phyloP scores from a whole-genome alignment of 2,329 filamentous ascomycete genomes.

The Ophiocordyceps camponoti-rufipedis region DNA sequence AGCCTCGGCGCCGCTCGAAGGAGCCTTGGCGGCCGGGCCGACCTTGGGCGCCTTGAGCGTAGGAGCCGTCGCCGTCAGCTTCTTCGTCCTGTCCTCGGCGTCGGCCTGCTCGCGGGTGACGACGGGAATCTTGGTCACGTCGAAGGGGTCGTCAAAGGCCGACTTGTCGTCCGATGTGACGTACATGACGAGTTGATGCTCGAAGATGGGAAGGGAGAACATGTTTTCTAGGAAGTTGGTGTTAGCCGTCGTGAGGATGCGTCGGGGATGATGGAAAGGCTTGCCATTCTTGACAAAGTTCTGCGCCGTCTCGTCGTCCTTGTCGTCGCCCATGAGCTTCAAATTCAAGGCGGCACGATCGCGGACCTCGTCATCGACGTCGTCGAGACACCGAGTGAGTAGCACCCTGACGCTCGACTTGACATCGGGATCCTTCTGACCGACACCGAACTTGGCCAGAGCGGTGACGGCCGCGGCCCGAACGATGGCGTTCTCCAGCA shows the following conservation, averaged over 20 bases:
- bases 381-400: constrained; percentile 82
- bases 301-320: constrained; percentile 64
- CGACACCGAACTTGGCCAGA: constrained; percentile 90
- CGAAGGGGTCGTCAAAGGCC: constrained; percentile 72
- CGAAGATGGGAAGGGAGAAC: constrained; percentile 86
- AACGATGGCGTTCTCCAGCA: constrained; percentile 91
- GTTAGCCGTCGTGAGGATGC: background rate
- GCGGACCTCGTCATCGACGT: constrained; percentile 92
- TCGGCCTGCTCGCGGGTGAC: constrained; percentile 93
- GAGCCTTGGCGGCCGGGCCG: constrained; percentile 49
- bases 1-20: constrained; percentile 51
- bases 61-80: constrained; percentile 80
- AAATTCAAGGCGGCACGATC: constrained; percentile 90
- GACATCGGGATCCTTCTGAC: constrained; percentile 88
- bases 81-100: constrained; percentile 91
- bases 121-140: constrained; percentile 76
- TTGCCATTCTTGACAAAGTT: constrained; percentile 86
- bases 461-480: constrained; percentile 90
- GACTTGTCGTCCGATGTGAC: constrained; percentile 83
- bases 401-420: constrained; percentile 91
- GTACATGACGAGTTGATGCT: constrained; percentile 95
- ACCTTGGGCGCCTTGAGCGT: constrained; percentile 85
- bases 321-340: constrained; percentile 74
- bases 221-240: constrained; percentile 53
- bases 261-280: background rate